Base-by-base conservation (phyloP, 169 alveolate species). In the Eimeria sp. region DNA sequence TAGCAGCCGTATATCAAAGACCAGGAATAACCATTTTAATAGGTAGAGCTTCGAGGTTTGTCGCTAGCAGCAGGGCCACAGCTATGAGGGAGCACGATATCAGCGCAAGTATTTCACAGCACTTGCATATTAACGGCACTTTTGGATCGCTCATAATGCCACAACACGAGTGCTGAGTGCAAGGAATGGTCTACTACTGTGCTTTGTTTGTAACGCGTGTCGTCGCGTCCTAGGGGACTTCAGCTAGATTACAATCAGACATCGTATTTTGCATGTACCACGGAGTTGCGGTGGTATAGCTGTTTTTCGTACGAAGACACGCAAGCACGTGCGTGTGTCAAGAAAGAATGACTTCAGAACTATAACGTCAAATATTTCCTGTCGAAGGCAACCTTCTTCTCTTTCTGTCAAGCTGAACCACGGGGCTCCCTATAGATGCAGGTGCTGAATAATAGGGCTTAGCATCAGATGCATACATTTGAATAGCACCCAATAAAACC, bases 361-460 rank as follows among this genome's bases (percentile, higher is more conserved):
- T 34, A 49, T 13, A 14, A 40, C 10, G 82, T 16, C 40, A 3
- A 72, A 67, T 16, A 4, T 5, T 13, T 40, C 11, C n/a, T 72
- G 40, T 7, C n/a, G 82, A 40, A 30, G 30, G 27, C 9, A 20
- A 34, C 27, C 13, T 2, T 3, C 76, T 67, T 34, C 47, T 10
- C 22, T 20, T 16, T 27, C 27, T 14, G 27, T 16, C 82, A 11
- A 40, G 82, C 54, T 72, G 82, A 72, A 40, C 51, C 82, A 72
- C 54, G 82, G 82, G 82, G 82, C 82, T 72, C 54, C 82, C 82
- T 54, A 72, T 51, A 72, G 82, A 72, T 72, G 82, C 82, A 72
- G 13, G 51, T 34, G 43, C 54, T 72, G 82, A 16, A n/a, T 40
- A 54, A 72, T 34, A 54, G 82, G 82, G 82, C 82, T 40, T 72